Percentiles rank a stretch among this genome's conserved stretches.
phyloP scores from a whole-genome alignment of 169 alveolate genomes.

The Amoebophrya sp. region DNA sequence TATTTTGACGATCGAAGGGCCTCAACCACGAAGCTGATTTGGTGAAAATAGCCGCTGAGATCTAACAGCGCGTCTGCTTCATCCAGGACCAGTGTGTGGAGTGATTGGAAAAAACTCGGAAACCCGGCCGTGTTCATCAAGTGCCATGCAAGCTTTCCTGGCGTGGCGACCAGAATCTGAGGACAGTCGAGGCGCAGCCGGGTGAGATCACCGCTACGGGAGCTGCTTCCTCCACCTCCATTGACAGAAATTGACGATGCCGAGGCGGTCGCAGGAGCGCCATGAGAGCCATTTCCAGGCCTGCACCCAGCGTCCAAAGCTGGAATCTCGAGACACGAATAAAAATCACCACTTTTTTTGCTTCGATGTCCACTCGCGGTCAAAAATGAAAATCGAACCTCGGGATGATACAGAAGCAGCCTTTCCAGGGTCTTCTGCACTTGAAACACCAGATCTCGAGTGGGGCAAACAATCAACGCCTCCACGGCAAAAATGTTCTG shows the following conservation, averaged over 20 bases:
- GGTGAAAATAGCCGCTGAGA: background rate
- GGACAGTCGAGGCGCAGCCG: background rate
- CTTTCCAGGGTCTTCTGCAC: background rate
- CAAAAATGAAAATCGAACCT: background rate
- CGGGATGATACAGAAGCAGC: background rate
- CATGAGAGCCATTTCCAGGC: too few species aligned
- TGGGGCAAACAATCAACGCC: background rate
- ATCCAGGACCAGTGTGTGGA: background rate
- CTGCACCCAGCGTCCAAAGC: too few species aligned
- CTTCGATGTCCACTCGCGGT: background rate
- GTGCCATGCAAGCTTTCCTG: slow-evolving; percentile 6
- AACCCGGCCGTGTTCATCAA: too few species aligned
- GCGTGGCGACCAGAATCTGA: background rate
- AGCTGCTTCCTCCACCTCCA: background rate
- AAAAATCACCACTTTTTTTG: too few species aligned
- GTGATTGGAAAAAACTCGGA: too few species aligned
- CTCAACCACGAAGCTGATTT: background rate
- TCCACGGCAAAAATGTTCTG: too few species aligned
- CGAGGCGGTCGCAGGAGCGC: too few species aligned
- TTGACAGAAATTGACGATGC: too few species aligned
- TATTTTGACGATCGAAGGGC: too few species aligned
- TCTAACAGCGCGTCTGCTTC: background rate
- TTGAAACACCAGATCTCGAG: background rate
- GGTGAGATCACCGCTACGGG: background rate
- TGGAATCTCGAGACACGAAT: too few species aligned